A percentile compares a stretch with the other conserved stretches of the same genome.
These are phyloP conservation scores for Afroboletus lepidellus DNA, from an alignment of 1,284 basidiomycete species.

Conservation along the genomic window DNA sequence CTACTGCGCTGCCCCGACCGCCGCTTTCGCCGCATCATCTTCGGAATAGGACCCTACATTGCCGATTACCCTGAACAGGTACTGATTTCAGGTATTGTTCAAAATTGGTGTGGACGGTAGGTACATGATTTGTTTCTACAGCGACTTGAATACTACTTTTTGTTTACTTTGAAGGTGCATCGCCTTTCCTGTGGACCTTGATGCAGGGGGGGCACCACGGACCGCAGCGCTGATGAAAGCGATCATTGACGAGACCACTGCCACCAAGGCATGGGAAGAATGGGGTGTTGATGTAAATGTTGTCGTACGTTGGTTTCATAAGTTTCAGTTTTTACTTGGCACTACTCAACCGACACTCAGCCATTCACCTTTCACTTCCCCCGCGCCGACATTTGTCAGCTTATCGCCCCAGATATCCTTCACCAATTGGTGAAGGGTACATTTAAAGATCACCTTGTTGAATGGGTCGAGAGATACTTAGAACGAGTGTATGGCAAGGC, in stretches of 20 bases:
- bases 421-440: not conserved
- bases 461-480: constrained; percentile 12
- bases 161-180: not conserved
- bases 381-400: constrained; percentile 8
- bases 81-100: constrained; percentile 14
- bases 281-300: not conserved
- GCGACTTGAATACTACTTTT: not conserved
- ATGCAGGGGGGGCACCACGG: not conserved
- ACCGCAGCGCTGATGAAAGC: not conserved
- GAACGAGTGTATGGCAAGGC: not conserved
- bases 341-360: no score
- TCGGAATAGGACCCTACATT: constrained; percentile 20
- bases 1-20: constrained; percentile 16
- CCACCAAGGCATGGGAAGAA: not conserved
- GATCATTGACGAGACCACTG: not conserved
- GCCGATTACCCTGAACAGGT: constrained; percentile 27
- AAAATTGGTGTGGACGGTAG: constrained; percentile 24
- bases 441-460: not conserved
- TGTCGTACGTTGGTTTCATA: not conserved
- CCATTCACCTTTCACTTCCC: constrained; percentile 11
- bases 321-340: not conserved
- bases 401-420: constrained; percentile 8
- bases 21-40: constrained; percentile 6
- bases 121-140: not conserved
- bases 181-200: not conserved